These are phyloP conservation scores for Marchantia polymorpha DNA, from an alignment of 225 moss, liverwort and hornwort species.

Conservation along the genomic window DNA sequence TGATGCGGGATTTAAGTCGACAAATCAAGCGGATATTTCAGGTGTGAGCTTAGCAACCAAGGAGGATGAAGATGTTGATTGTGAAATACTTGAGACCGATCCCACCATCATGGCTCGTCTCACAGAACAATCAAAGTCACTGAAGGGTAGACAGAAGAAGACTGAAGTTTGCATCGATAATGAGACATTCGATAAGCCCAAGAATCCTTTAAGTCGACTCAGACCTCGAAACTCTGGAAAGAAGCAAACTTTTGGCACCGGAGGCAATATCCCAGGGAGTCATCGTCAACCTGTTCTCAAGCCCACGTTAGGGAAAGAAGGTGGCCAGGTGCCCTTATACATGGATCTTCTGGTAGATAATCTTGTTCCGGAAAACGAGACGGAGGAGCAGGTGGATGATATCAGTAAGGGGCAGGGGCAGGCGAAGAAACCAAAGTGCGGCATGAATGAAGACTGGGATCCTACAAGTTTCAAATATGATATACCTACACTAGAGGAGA, in stretches of 20 bases:
- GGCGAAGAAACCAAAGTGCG: not conserved
- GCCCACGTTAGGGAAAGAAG: not conserved
- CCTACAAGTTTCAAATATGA: constrained; percentile 16
- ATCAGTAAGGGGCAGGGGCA: not conserved
- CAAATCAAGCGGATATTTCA: not conserved
- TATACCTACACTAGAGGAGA: constrained; percentile 6
- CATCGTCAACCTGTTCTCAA: not conserved
- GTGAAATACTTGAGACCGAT: not conserved
- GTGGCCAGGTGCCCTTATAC: not conserved
- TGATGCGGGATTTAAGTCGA: not conserved
- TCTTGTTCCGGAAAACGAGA: not conserved
- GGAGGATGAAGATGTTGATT: not conserved
- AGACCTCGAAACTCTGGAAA: constrained; percentile 1
- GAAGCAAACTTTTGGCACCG: not conserved
- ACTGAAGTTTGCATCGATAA: not conserved
- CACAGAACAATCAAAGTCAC: not conserved
- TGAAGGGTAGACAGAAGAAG: not conserved
- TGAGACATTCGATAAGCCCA: not conserved
- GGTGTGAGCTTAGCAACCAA: too few relatives aligned
- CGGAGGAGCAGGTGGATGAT: not conserved
- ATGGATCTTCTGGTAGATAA: not conserved
- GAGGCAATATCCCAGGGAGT: not conserved
- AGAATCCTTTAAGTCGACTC: not conserved
- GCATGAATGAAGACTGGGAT: constrained; percentile 10
- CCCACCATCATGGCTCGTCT: not conserved